A percentile compares a stretch with the other conserved stretches of the same genome.
phyloP scores from a whole-genome alignment of 139 green algal genomes.

The Chlamydomonas applanata region DNA sequence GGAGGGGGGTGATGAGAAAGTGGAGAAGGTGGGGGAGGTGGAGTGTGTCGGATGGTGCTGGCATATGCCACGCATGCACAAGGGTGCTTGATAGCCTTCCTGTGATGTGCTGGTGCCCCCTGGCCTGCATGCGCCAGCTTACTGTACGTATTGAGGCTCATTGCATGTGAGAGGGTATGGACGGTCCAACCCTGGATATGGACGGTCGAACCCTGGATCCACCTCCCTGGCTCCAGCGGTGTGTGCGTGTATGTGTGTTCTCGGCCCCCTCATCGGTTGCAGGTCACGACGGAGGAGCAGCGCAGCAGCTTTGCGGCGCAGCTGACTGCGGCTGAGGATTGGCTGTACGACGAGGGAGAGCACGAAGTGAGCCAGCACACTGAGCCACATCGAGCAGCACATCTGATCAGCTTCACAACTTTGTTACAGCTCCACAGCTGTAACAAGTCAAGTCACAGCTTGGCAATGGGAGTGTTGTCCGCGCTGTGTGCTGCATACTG shows the following conservation, averaged over 20 bases:
- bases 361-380: conserved; percentile 10
- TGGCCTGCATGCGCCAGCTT: too few species aligned
- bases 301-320: conserved; percentile 52
- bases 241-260: background rate
- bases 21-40: conserved; percentile 44
- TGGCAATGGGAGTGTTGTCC: too few species aligned
- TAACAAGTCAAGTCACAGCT: too few species aligned
- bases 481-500: too few species aligned
- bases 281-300: conserved; percentile 78
- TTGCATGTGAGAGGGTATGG: background rate
- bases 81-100: too few species aligned
- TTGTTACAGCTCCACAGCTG: too few species aligned
- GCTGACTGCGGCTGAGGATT: conserved; percentile 86
- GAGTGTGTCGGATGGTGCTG: too few species aligned
- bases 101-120: too few species aligned
- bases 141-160: background rate
- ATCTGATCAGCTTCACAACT: too few species aligned
- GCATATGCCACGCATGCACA: too few species aligned
- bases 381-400: too few species aligned
- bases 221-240: background rate
- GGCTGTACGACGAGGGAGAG: conserved; percentile 91
- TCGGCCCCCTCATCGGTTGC: too few species aligned
- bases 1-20: conserved; percentile 43
- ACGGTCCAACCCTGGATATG: background rate
- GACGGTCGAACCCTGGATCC: background rate